Base-by-base conservation (phyloP, 2,329 filamentous ascomycete genomes). In the Pseudocercospora musae region DNA sequence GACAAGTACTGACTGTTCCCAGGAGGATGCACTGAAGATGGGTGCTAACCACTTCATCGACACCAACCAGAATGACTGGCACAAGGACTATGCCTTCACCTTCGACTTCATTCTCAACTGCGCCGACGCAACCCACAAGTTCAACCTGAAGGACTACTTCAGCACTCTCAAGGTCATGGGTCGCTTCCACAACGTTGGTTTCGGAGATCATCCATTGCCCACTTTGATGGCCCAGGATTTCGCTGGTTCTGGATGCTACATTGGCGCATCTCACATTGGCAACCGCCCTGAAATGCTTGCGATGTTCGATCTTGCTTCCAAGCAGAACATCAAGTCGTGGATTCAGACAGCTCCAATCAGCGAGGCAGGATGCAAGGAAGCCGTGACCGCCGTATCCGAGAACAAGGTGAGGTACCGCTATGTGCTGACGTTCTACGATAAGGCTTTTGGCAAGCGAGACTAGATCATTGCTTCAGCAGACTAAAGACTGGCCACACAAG, bases 51-150 rank as follows among this genome's bases (percentile, higher is more conserved):
- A 85, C 60, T 87, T 86, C 75, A 84, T 87, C 68, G 75, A 78
- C 66, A 86, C 82, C 50, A 81, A 77, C 44, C 80, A 86, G 65
- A 80, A 87, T 71, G 80, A 81, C 46, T 88, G 85, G 85, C 79
- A 81, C 67, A 79, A 85, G 73, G 75, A 78, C 20, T 82, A 81
- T 71, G 78, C 77, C 63, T 82, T 80, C 74, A 86, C 84, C 1
- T 91, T 92, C 70, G 90, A 92, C 78, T 82, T 92, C 69, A 89
- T 92, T 75, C 76, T 92, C 80, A 91, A 89, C 82, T 88, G 86
- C 7, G 88, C 90, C 69, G 90, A 86, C 72, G 86, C 84, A 37
- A 88, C 85, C 57, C 81, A 86, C 71, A 84, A 87, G 57, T 91
- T 91, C 78, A 85, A 91, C 72, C 79, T 68, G 37, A 67, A 66